Base-by-base conservation (phyloP, 768 basidiomycete genomes). In the Hypholoma sublateritium region DNA sequence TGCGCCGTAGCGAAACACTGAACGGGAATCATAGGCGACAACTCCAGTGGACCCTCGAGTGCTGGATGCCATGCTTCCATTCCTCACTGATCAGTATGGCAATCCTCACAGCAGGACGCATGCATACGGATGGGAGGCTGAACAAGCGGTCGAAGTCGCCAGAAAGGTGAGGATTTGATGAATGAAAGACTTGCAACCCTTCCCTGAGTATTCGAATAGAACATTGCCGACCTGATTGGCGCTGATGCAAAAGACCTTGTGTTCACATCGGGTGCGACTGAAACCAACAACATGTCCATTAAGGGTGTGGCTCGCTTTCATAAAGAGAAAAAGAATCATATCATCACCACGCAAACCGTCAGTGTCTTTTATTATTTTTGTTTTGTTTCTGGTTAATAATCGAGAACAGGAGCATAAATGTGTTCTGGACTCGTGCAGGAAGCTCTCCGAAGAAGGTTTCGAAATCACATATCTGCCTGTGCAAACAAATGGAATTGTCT, bases 121-220 rank as follows among this genome's bases (percentile, higher is more conserved):
- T 73, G 94, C 97, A 0, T 99, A 98, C 71, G 97, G 97, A 3
- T 99, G 97, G 97, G 97, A 99, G 74, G 93, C 96, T 5, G 97
- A 99, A 67, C 81, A 88, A 66, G 97, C 90, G 0, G 92, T 97
- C 6, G 97, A 98, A 68, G 86, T 88, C 59, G 95, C 94, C 2
- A 84, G 97, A 53, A 87, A 91, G 81, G 94, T 87, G 50, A 34
- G 65, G 55, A 41, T 35, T 14, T 19, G 25, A 48, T 43, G 13
- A 37, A 14, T 19, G 14, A 17, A 5, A 6, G 52, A 35, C n/a
- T 56, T 55, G 49, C 34, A 53, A 55, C 24, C 32, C 21, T 39
- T 22, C 44, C 36, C n/a, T 16, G 44, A 58, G 32, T 28, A 44
- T 35, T 36, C 24, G 22, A 37, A 34, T 34, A 98, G 92, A 81